Evolutionary conservation across 2,329 filamentous ascomycete genomes (phyloP).

Genomic region (Aureobasidium pullulans): DNA sequence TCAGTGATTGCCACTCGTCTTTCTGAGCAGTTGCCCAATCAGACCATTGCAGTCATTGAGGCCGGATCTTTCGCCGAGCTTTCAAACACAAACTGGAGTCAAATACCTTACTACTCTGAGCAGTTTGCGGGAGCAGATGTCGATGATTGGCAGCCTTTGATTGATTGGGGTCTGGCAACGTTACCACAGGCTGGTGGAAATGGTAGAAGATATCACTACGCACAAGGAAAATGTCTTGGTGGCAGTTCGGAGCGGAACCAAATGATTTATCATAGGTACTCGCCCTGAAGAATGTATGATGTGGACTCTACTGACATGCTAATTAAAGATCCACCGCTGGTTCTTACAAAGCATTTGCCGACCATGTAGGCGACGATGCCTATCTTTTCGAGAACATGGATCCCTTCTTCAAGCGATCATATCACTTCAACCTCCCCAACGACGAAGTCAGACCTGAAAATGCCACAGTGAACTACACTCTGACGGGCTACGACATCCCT

Average conservation of each 20-base stretch:
- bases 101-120: constrained; percentile 22
- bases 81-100: constrained; percentile 21
- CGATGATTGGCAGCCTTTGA: constrained; percentile 18
- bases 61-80: constrained; percentile 21
- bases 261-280: constrained; percentile 22
- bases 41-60: constrained; percentile 21
- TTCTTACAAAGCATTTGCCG: constrained; percentile 28
- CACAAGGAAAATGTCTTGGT: constrained; percentile 22
- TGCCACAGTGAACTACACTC: constrained; percentile 4
- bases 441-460: constrained; percentile 14
- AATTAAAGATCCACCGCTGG: constrained; percentile 25
- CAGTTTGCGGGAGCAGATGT: constrained; percentile 5
- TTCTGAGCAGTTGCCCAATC: constrained; percentile 13
- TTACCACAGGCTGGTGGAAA: constrained; percentile 17
- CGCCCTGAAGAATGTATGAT: constrained; percentile 18
- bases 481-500: constrained; percentile 16
- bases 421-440: constrained; percentile 17
- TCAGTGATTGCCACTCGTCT: constrained; percentile 18
- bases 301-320: constrained; percentile 21
- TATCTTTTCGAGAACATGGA: constrained; percentile 25
- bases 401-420: constrained; percentile 22
- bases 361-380: constrained; percentile 28
- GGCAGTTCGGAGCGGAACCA: constrained; percentile 23
- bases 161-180: constrained; percentile 25
- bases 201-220: constrained; percentile 21